These are phyloP conservation scores for Boletellus ananiceps DNA, from an alignment of 768 basidiomycete species.

Conservation along the genomic window DNA sequence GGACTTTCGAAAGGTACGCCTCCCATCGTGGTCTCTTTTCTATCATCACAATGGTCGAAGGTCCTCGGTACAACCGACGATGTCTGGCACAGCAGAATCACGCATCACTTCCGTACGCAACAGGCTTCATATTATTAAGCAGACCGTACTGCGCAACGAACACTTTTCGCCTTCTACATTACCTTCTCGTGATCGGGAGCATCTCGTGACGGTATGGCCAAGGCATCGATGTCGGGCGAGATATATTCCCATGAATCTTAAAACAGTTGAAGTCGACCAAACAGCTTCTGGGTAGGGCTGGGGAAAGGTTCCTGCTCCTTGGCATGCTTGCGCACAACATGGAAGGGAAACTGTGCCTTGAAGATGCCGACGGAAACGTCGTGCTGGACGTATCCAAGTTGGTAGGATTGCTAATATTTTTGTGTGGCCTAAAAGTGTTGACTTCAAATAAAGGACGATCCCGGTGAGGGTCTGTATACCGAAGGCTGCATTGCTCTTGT, in stretches of 20 bases:
- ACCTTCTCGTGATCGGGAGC: slow-evolving; percentile 81
- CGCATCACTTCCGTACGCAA: slow-evolving; percentile 78
- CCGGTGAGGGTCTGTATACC: slow-evolving; percentile 93
- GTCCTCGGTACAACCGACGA: slow-evolving; percentile 48
- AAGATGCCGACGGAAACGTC: slow-evolving; percentile 90
- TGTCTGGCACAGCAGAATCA: slow-evolving; percentile 83
- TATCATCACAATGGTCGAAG: slow-evolving; percentile 26
- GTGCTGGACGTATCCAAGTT: slow-evolving; percentile 84
- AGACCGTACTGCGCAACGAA: slow-evolving; percentile 91
- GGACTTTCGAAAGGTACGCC: slow-evolving; percentile 81
- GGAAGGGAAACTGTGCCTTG: slow-evolving; percentile 86
- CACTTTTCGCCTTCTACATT: slow-evolving; percentile 96
- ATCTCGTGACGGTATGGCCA: slow-evolving; percentile 75
- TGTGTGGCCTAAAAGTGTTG: slow-evolving; percentile 6
- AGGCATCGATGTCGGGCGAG: slow-evolving; percentile 8
- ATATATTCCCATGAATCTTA: slow-evolving; percentile 16
- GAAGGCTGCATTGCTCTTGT: slow-evolving; percentile 94
- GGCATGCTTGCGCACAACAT: slow-evolving; percentile 90
- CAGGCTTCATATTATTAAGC: slow-evolving; percentile 84
- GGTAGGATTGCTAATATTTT: slow-evolving; percentile 36
- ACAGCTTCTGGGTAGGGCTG: slow-evolving; percentile 86
- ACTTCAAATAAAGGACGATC: slow-evolving; percentile 56
- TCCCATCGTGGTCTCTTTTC: neutral
- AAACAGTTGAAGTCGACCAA: slow-evolving; percentile 88
- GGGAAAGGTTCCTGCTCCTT: slow-evolving; percentile 86